These are phyloP conservation scores for Ephemerocybe angulata DNA, from an alignment of 768 basidiomycete species.

Conservation along the genomic window DNA sequence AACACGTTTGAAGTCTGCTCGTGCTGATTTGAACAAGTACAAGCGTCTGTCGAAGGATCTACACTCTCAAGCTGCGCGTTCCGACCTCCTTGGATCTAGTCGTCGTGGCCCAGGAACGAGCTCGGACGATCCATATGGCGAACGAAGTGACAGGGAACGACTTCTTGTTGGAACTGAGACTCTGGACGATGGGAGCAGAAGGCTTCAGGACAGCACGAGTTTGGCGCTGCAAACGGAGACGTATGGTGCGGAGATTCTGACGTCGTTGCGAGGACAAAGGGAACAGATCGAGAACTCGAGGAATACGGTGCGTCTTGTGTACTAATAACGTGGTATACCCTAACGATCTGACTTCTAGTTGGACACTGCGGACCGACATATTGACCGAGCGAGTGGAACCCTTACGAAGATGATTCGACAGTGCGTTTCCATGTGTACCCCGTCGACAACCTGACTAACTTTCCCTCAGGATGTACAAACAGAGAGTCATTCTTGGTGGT, in stretches of 20 bases:
- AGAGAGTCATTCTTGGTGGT: conserved; percentile 71
- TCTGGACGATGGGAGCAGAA: conserved; percentile 68
- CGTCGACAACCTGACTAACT: background rate
- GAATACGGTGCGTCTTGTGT: conserved; percentile 57
- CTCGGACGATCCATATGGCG: conserved; percentile 73
- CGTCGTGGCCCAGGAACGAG: conserved; percentile 9
- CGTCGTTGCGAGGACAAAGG: conserved; percentile 74
- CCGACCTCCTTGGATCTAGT: conserved; percentile 50
- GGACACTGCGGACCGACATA: conserved; percentile 72
- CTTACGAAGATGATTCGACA: conserved; percentile 89
- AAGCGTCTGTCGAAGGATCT: conserved; percentile 77
- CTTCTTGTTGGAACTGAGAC: conserved; percentile 69
- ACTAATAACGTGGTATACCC: background rate
- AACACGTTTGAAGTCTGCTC: conserved; percentile 61
- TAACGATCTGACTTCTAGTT: conserved; percentile 44
- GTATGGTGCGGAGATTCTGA: conserved; percentile 83
- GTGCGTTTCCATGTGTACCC: conserved; percentile 37
- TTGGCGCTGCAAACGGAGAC: conserved; percentile 93
- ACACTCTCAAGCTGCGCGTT: conserved; percentile 60
- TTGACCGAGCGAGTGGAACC: conserved; percentile 85
- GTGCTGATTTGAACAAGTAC: conserved; percentile 65
- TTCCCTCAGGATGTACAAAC: conserved; percentile 78
- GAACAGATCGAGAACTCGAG: conserved; percentile 89
- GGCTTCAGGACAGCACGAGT: conserved; percentile 76
- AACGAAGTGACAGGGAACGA: conserved; percentile 63